Evolutionary conservation across 2,329 filamentous ascomycete genomes (phyloP).

Genomic region (Ophiostoma sp.): DNA sequence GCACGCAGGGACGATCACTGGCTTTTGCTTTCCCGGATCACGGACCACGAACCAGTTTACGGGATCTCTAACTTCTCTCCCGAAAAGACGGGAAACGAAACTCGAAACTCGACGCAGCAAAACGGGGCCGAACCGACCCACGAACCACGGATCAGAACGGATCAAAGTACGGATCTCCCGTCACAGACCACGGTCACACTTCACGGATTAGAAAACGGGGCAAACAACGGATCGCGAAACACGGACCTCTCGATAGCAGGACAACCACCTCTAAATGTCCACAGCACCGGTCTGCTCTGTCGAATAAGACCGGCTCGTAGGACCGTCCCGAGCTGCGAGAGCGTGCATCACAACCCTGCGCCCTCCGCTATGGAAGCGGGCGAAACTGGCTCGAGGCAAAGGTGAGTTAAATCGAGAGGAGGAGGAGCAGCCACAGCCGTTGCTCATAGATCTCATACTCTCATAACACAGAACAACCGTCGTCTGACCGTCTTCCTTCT

Average conservation of each 20-base stretch:
- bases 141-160: neutral
- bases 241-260: neutral
- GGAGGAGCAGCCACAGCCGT: neutral
- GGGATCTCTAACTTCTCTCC: neutral
- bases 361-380: slow-evolving; percentile 44
- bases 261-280: slow-evolving; percentile 15
- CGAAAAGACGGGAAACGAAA: neutral
- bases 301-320: slow-evolving; percentile 27
- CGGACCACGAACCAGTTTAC: neutral
- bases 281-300: slow-evolving; percentile 7
- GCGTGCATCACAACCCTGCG: neutral
- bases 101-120: slow-evolving; percentile 11
- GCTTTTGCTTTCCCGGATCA: neutral
- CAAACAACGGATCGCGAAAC: neutral
- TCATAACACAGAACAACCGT: no score
- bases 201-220: no score
- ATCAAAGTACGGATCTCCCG: no score
- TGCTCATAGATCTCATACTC: no score
- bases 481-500: neutral
- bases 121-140: slow-evolving; percentile 11
- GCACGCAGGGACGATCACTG: neutral
- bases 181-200: no score
- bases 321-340: neutral
- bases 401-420: slow-evolving; percentile 34
- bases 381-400: slow-evolving; percentile 42